phyloP scores from a whole-genome alignment of 202 grass and related monocot genomes.

The Zizania palustris region DNA sequence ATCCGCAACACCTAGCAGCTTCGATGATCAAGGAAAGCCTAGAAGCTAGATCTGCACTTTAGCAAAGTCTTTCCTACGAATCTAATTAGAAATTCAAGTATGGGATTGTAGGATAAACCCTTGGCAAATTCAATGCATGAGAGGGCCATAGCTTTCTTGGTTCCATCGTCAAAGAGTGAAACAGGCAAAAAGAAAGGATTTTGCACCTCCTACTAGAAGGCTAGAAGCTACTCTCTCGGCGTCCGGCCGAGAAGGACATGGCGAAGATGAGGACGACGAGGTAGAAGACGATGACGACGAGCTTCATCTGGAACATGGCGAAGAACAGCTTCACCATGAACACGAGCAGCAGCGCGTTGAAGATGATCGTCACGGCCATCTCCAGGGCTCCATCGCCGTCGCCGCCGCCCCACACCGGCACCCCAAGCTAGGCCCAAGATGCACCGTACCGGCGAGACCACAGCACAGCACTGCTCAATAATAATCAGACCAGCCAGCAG shows the following conservation, averaged over 20 bases:
- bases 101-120: neutral
- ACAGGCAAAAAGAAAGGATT: neutral
- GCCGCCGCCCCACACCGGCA: neutral
- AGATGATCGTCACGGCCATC: slow-evolving; percentile 52
- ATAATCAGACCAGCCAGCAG: too few relatives aligned
- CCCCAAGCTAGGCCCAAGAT: neutral
- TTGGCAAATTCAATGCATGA: slow-evolving; percentile 13
- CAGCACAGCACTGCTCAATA: too few relatives aligned
- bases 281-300: slow-evolving; percentile 65
- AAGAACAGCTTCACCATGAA: slow-evolving; percentile 78
- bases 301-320: slow-evolving; percentile 75
- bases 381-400: slow-evolving; percentile 62
- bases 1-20: neutral
- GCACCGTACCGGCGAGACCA: neutral
- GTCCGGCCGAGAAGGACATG: slow-evolving; percentile 57
- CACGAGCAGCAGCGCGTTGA: slow-evolving; percentile 64
- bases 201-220: slow-evolving; percentile 45
- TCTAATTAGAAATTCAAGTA: neutral
- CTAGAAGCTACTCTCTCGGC: slow-evolving; percentile 45
- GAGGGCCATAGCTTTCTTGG: neutral
- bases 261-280: slow-evolving; percentile 60
- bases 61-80: neutral
- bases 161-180: slow-evolving; percentile 19
- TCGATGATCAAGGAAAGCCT: neutral
- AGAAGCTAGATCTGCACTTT: neutral